phyloP scores from a whole-genome alignment of 1,284 basidiomycete genomes.

The Pseudozyma flocculosa region DNA sequence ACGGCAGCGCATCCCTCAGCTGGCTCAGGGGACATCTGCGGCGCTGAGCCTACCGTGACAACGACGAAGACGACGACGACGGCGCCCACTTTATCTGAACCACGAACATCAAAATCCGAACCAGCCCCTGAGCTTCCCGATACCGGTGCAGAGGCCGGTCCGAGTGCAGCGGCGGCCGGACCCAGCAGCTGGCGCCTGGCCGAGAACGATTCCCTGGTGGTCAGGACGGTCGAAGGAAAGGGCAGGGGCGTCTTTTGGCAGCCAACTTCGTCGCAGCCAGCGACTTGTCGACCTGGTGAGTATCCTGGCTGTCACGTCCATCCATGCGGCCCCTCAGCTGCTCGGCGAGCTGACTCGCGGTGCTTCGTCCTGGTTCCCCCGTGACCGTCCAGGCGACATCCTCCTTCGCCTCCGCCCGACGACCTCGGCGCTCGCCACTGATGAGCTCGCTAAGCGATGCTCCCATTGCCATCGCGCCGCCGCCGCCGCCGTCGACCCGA shows the following conservation, averaged over 20 bases:
- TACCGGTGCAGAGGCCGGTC: too few relatives aligned
- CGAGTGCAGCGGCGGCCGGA: too few relatives aligned
- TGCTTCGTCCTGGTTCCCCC: background rate
- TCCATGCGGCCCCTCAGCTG: too few relatives aligned
- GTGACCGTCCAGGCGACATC: constrained; percentile 9
- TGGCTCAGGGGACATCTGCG: too few relatives aligned
- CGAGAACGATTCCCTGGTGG: background rate
- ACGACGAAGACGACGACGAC: too few relatives aligned
- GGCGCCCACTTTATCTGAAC: too few relatives aligned
- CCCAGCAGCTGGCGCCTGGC: too few relatives aligned
- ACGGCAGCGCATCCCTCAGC: constrained; percentile 2
- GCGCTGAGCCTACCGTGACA: too few relatives aligned
- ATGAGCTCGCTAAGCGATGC: constrained; percentile 22
- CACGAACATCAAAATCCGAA: too few relatives aligned
- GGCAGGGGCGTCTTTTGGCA: background rate
- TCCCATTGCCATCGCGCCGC: constrained; percentile 18
- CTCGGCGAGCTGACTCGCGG: background rate
- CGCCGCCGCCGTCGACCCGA: background rate
- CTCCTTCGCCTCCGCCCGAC: constrained; percentile 23
- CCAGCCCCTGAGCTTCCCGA: too few relatives aligned
- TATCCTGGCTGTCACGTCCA: too few relatives aligned
- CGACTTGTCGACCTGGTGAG: background rate
- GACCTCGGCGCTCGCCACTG: constrained; percentile 21
- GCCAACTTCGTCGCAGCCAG: background rate
- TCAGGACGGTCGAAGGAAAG: background rate